phyloP scores from a whole-genome alignment of 176 grass and related monocot species.

The Urochloa ruziziensis region DNA sequence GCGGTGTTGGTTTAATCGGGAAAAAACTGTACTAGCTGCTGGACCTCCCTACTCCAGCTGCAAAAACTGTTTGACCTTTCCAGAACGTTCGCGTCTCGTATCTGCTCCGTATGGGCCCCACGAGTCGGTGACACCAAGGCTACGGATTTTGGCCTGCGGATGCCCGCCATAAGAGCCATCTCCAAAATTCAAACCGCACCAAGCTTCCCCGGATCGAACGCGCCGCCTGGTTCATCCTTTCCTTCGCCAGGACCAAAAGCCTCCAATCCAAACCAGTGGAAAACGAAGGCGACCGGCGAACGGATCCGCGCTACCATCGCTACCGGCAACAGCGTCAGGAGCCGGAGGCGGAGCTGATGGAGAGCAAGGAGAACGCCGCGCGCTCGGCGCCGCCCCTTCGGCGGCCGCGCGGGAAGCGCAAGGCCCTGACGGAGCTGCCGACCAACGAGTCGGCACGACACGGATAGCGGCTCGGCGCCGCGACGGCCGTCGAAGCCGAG shows the following conservation, averaged over 20 bases:
- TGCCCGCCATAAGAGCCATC: neutral
- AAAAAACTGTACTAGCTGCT: too few relatives aligned
- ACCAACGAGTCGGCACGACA: neutral
- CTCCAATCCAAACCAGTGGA: neutral
- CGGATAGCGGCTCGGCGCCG: neutral
- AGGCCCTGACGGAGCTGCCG: constrained; percentile 33
- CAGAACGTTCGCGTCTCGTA: neutral
- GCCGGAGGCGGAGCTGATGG: neutral
- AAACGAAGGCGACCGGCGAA: neutral
- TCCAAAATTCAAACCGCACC: constrained; percentile 10
- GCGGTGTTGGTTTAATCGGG: too few relatives aligned
- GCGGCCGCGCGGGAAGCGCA: neutral
- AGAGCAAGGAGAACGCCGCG: constrained; percentile 20
- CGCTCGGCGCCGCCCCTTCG: neutral
- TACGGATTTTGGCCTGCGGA: neutral
- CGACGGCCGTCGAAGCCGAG: constrained; percentile 15
- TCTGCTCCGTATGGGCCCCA: neutral
- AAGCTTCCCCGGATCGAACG: neutral
- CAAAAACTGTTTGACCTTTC: neutral
- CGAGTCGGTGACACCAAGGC: neutral
- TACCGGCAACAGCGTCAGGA: neutral
- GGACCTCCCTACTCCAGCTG: too few relatives aligned
- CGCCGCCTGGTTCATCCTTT: neutral
- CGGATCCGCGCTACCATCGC: neutral
- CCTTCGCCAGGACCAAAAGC: neutral